These are phyloP conservation scores for Carpinus fangiana DNA, from an alignment of 306 rosid genomes.

Conservation along the genomic window DNA sequence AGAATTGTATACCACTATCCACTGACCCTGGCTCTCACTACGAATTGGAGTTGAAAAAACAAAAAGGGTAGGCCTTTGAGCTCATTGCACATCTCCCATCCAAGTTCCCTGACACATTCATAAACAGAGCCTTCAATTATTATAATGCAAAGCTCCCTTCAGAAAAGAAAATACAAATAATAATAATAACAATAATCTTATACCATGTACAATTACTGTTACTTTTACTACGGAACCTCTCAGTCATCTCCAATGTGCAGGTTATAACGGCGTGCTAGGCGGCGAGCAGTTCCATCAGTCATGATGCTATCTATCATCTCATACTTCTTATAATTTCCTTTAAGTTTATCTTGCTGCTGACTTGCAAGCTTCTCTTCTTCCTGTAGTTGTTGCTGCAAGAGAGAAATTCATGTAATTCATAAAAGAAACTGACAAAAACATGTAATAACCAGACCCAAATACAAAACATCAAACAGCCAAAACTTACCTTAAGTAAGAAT, in stretches of 20 bases:
- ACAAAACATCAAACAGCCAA: background rate
- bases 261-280: slow-evolving; percentile 50
- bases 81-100: background rate
- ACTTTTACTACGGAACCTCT: background rate
- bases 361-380: slow-evolving; percentile 67
- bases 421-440: background rate
- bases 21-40: background rate
- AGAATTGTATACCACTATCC: background rate
- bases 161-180: background rate
- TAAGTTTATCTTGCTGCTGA: slow-evolving; percentile 56
- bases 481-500: slow-evolving; percentile 48
- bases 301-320: slow-evolving; percentile 51
- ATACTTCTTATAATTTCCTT: slow-evolving; percentile 50
- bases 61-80: background rate
- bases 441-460: slow-evolving; percentile 1
- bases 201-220: background rate
- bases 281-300: slow-evolving; percentile 57
- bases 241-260: slow-evolving; percentile 37
- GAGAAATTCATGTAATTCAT: background rate
- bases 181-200: background rate
- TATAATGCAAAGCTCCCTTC: background rate
- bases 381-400: slow-evolving; percentile 44
- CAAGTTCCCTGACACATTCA: background rate
- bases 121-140: background rate
- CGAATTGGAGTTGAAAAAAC: background rate